phyloP scores from a whole-genome alignment of 169 alveolate species.

The Cryptosporidium andersoni region DNA sequence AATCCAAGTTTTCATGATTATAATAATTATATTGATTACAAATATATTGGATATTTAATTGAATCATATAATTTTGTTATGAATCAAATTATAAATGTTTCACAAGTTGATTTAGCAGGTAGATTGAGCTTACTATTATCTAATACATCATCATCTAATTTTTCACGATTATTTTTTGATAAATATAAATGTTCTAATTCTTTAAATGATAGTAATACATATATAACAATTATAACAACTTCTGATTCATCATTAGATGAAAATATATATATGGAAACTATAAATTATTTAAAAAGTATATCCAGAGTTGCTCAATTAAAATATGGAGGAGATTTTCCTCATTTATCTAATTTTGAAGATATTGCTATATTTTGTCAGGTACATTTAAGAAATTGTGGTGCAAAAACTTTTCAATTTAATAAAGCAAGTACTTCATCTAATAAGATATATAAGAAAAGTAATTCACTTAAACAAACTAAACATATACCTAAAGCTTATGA shows the following conservation, averaged over 20 bases:
- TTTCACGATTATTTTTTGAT: not conserved
- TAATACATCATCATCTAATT: conserved; percentile 7
- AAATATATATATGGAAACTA: not conserved
- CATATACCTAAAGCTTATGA: conserved; percentile 9
- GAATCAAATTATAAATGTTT: conserved; percentile 10
- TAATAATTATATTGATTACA: not conserved
- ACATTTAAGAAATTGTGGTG: conserved; percentile 50
- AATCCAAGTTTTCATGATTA: conserved; percentile 2
- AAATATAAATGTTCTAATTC: not conserved
- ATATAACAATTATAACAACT: conserved; percentile 26
- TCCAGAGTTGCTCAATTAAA: conserved; percentile 51
- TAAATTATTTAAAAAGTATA: conserved; percentile 16
- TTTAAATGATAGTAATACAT: conserved; percentile 7
- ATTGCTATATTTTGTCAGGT: conserved; percentile 51
- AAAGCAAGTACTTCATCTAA: not conserved
- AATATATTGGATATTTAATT: conserved; percentile 4
- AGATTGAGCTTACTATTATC: conserved; percentile 34
- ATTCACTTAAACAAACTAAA: not conserved
- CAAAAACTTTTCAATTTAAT: conserved; percentile 2
- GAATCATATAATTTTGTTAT: conserved; percentile 32
- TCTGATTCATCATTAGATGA: conserved; percentile 50
- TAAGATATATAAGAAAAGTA: not conserved
- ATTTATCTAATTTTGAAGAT: conserved; percentile 54
- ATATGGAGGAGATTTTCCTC: conserved; percentile 68
- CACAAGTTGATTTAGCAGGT: conserved; percentile 27